phyloP scores from a whole-genome alignment of 345 rosid genomes.

The Acer negundo region DNA sequence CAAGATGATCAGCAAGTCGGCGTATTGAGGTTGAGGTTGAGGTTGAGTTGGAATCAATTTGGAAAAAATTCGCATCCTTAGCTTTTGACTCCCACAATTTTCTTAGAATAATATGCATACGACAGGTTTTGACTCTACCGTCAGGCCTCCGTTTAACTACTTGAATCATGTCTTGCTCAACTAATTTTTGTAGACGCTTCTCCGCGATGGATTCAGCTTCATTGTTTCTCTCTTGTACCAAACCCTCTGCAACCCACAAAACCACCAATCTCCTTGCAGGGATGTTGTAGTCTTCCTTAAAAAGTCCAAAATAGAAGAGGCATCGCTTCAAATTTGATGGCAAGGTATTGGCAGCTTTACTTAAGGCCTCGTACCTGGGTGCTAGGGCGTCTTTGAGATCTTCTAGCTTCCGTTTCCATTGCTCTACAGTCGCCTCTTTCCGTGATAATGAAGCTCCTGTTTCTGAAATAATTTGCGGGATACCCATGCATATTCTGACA shows the following conservation, averaged over 20 bases:
- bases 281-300: conserved; percentile 18
- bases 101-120: conserved; percentile 18
- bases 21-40: not conserved
- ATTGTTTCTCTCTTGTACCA: not conserved
- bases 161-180: conserved; percentile 17
- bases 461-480: not conserved
- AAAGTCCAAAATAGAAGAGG: conserved; percentile 25
- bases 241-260: conserved; percentile 35
- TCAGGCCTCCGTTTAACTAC: conserved; percentile 22
- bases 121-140: conserved; percentile 24
- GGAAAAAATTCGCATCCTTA: conserved; percentile 10
- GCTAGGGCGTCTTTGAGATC: not conserved
- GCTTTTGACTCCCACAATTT: conserved; percentile 18
- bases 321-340: conserved; percentile 21
- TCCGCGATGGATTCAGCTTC: conserved; percentile 15
- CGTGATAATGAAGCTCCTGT: not conserved
- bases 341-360: not conserved
- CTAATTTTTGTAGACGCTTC: conserved; percentile 21
- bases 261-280: conserved; percentile 23
- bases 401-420: not conserved
- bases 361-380: not conserved
- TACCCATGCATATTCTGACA: not conserved
- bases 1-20: conserved; percentile 28
- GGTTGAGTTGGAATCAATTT: not conserved
- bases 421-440: not conserved